These are phyloP conservation scores for Chlorella vulgaris DNA, from an alignment of 139 green algal genomes.

Conservation along the genomic window DNA sequence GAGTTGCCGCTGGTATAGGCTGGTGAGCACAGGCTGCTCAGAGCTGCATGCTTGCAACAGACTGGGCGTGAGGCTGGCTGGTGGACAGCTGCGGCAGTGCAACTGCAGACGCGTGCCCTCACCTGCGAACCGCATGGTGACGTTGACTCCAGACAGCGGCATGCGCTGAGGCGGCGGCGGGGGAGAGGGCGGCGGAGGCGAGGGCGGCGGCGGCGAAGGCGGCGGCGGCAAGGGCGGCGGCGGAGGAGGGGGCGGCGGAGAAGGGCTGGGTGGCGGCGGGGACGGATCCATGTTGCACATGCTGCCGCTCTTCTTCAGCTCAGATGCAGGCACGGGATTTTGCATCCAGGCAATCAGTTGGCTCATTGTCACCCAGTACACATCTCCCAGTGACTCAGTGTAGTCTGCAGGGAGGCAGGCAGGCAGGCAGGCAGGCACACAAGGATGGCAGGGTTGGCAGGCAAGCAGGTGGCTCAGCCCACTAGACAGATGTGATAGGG, in stretches of 20 bases:
- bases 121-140: background rate
- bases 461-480: too few species aligned
- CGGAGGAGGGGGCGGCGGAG: background rate
- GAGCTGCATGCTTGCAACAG: too few species aligned
- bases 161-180: background rate
- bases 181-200: too few species aligned
- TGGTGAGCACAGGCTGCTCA: too few species aligned
- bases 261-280: background rate
- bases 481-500: too few species aligned
- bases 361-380: constrained; percentile 43
- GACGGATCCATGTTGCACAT: constrained; percentile 6
- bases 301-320: constrained; percentile 18
- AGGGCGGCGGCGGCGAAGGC: too few species aligned
- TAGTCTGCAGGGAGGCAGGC: background rate
- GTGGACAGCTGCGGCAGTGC: background rate
- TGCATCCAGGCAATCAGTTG: constrained; percentile 44
- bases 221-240: background rate
- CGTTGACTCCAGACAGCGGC: background rate
- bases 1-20: too few species aligned
- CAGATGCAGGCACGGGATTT: constrained; percentile 28
- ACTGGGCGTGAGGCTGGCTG: background rate
- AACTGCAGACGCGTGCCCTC: background rate
- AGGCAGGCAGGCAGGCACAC: too few species aligned
- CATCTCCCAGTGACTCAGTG: constrained; percentile 6
- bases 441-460: too few species aligned